Evolutionary conservation across 192 early-diverging fungal genomes (phyloP).

Genomic region (Coemansia sp.): DNA sequence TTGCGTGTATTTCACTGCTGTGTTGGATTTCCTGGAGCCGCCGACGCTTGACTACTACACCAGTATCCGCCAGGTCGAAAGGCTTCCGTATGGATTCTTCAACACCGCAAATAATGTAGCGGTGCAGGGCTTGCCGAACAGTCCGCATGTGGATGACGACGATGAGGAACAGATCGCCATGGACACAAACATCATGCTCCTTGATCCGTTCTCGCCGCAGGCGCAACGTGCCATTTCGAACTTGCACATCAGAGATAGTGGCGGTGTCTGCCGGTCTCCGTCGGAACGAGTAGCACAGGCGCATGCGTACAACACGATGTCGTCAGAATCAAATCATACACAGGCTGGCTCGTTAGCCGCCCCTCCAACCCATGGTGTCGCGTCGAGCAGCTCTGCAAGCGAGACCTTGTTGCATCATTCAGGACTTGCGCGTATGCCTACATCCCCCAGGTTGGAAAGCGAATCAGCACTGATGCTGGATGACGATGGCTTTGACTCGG

Average conservation of each 20-base stretch:
- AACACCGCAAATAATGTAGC: constrained; percentile 15
- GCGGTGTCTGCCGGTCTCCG: constrained; percentile 16
- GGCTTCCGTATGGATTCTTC: constrained; percentile 41
- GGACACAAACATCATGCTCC: not conserved
- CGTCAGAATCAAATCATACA: constrained; percentile 4
- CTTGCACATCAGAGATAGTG: not conserved
- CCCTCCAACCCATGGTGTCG: not conserved
- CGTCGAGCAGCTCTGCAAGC: not conserved
- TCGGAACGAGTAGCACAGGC: constrained; percentile 19
- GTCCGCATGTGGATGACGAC: constrained; percentile 3
- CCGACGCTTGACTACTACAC: constrained; percentile 39
- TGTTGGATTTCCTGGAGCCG: constrained; percentile 23
- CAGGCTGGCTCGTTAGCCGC: not conserved
- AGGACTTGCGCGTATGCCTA: not conserved
- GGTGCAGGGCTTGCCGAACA: constrained; percentile 1
- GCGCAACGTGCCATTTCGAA: not conserved
- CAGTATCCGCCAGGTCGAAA: constrained; percentile 28
- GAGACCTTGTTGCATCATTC: not conserved
- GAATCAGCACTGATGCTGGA: not conserved
- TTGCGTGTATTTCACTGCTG: constrained; percentile 17
- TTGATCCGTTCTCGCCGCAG: constrained; percentile 31
- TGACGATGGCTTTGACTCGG: constrained; percentile 10
- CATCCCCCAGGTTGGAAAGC: not conserved
- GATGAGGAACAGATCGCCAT: not conserved
- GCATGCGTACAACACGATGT: constrained; percentile 19